These are phyloP conservation scores for Salix exigua DNA, from an alignment of 345 rosid genomes.

Conservation along the genomic window DNA sequence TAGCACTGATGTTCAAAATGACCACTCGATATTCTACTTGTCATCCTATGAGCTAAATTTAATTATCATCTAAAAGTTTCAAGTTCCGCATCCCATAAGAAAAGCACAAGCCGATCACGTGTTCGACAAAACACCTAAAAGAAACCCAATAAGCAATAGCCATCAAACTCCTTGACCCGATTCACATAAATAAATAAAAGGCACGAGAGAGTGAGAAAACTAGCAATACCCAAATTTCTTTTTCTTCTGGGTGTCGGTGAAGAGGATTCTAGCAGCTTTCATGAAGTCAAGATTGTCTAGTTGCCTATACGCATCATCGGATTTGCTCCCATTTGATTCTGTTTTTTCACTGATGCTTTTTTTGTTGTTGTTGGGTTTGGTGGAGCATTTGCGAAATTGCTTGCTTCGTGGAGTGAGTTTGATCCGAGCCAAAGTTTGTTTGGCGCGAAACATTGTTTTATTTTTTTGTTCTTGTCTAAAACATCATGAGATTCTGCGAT, in stretches of 20 bases:
- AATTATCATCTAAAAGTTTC: too few relatives aligned
- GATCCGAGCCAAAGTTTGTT: conserved; percentile 28
- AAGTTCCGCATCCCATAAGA: not conserved
- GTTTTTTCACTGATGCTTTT: conserved; percentile 24
- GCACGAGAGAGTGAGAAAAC: not conserved
- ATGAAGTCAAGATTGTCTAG: conserved; percentile 74
- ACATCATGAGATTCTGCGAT: not conserved
- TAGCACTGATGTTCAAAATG: not conserved
- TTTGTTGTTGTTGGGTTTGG: conserved; percentile 18
- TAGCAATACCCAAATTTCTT: conserved; percentile 68
- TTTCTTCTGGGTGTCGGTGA: conserved; percentile 56
- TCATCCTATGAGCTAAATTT: too few relatives aligned
- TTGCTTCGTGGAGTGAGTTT: conserved; percentile 14
- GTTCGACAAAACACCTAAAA: conserved; percentile 33
- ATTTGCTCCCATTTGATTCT: conserved; percentile 43
- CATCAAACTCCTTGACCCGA: not conserved
- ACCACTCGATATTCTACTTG: too few relatives aligned
- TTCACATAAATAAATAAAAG: not conserved
- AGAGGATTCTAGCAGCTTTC: conserved; percentile 73
- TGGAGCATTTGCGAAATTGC: conserved; percentile 26
- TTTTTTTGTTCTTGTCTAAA: conserved; percentile 10
- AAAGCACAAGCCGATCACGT: not conserved
- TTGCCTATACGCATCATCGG: conserved; percentile 53
- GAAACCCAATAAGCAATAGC: conserved; percentile 3
- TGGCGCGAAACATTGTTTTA: conserved; percentile 42